Evolutionary conservation across 2,329 filamentous ascomycete species (phyloP).

Genomic region (Aspergillus glaucus): DNA sequence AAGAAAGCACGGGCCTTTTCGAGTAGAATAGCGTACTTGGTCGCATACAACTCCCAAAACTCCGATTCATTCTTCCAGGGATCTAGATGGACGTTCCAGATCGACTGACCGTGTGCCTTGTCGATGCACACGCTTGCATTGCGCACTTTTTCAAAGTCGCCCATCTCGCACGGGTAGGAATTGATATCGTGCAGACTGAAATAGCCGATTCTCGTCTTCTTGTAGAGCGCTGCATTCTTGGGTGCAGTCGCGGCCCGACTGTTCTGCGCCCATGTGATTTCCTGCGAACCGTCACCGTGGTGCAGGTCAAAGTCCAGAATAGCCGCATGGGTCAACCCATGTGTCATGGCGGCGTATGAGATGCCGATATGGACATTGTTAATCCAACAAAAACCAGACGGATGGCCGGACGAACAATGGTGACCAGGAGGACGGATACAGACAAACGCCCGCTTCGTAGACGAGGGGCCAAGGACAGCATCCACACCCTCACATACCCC

Average conservation of each 20-base stretch:
- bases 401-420: slow-evolving; percentile 82
- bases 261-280: slow-evolving; percentile 89
- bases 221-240: slow-evolving; percentile 68
- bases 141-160: slow-evolving; percentile 88
- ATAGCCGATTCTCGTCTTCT: slow-evolving; percentile 85
- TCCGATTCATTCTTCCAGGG: slow-evolving; percentile 75
- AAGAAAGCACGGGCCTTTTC: slow-evolving; percentile 76
- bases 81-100: slow-evolving; percentile 95
- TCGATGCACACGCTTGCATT: slow-evolving; percentile 93
- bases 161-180: slow-evolving; percentile 90
- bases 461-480: slow-evolving; percentile 61
- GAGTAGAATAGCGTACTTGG: slow-evolving; percentile 68
- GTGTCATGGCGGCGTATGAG: slow-evolving; percentile 74
- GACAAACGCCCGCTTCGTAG: slow-evolving; percentile 76
- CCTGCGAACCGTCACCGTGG: slow-evolving; percentile 91
- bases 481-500: slow-evolving; percentile 93
- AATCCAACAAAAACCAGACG: slow-evolving; percentile 96
- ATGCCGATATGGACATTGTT: slow-evolving; percentile 98
- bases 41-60: slow-evolving; percentile 84
- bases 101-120: slow-evolving; percentile 83
- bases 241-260: slow-evolving; percentile 56
- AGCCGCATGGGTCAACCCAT: slow-evolving; percentile 86
- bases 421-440: slow-evolving; percentile 90
- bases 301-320: slow-evolving; percentile 91
- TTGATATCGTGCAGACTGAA: slow-evolving; percentile 98